A percentile compares a stretch with the other conserved stretches of the same genome.
Evolutionary conservation across 345 rosid genomes (phyloP).

Genomic region (Eutrema japonicum): DNA sequence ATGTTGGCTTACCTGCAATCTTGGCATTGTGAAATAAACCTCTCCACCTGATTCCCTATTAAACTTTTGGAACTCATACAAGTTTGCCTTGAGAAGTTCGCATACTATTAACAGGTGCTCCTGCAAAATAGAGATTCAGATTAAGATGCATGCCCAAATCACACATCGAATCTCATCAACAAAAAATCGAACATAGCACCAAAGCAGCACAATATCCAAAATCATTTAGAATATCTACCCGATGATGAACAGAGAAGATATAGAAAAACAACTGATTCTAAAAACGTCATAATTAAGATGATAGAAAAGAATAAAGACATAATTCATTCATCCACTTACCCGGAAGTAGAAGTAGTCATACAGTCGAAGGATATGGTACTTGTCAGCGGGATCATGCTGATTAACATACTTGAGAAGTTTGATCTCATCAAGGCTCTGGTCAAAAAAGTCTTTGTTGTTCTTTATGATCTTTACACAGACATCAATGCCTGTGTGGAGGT

Average conservation of each 20-base stretch:
- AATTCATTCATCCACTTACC: conserved; percentile 53
- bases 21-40: conserved; percentile 98
- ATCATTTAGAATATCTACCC: background rate
- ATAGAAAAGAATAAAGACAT: conserved; percentile 1
- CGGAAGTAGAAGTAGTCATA: conserved; percentile 96
- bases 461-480: conserved; percentile 95
- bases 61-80: conserved; percentile 96
- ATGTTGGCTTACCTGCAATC: conserved; percentile 77
- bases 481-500: conserved; percentile 93
- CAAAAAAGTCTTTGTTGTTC: conserved; percentile 98
- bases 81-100: conserved; percentile 96
- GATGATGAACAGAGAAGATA: background rate
- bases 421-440: conserved; percentile 99
- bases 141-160: conserved; percentile 12
- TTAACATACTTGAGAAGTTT: conserved; percentile 96
- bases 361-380: conserved; percentile 87
- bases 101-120: conserved; percentile 95
- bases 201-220: conserved; percentile 11
- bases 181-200: conserved; percentile 15
- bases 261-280: background rate
- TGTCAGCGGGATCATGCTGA: conserved; percentile 97
- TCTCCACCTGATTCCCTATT: conserved; percentile 98
- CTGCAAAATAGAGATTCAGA: conserved; percentile 48
- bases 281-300: background rate
- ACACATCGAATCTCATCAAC: conserved; percentile 14